These are phyloP conservation scores for Spathaspora jeffriesii DNA, from an alignment of 1,139 yeast genomes.

Conservation along the genomic window DNA sequence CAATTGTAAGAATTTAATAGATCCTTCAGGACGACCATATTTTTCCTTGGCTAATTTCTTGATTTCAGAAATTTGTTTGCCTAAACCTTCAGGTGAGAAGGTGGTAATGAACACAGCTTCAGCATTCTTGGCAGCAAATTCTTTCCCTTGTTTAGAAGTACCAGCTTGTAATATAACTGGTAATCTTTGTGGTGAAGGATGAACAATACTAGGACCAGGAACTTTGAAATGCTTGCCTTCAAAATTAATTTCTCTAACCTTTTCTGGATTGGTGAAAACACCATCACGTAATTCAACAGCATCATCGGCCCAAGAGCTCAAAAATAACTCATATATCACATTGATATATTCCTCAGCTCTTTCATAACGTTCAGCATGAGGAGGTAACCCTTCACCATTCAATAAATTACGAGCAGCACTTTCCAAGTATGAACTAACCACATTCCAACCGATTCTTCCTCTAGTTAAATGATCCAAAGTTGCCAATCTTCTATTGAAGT, in stretches of 20 bases:
- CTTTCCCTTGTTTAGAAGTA: slow-evolving; percentile 41
- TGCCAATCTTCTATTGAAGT: slow-evolving; percentile 40
- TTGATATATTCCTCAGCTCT: slow-evolving; percentile 41
- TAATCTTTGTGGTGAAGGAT: slow-evolving; percentile 45
- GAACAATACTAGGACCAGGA: slow-evolving; percentile 46
- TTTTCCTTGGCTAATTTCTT: slow-evolving; percentile 28
- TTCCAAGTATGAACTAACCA: slow-evolving; percentile 38
- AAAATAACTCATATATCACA: slow-evolving; percentile 36
- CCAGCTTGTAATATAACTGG: slow-evolving; percentile 52
- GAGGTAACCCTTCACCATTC: slow-evolving; percentile 30
- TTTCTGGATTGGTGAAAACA: slow-evolving; percentile 38
- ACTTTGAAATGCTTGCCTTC: slow-evolving; percentile 40
- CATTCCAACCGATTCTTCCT: slow-evolving; percentile 48
- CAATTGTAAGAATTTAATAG: slow-evolving; percentile 35
- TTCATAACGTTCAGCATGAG: slow-evolving; percentile 36
- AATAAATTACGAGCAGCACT: slow-evolving; percentile 38
- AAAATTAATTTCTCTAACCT: slow-evolving; percentile 39
- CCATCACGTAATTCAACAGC: slow-evolving; percentile 36
- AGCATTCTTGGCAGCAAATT: slow-evolving; percentile 47
- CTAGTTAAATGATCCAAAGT: slow-evolving; percentile 42
- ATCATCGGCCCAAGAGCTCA: slow-evolving; percentile 48
- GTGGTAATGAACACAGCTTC: slow-evolving; percentile 41
- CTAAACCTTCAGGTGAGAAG: slow-evolving; percentile 29
- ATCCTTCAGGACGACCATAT: slow-evolving; percentile 32
- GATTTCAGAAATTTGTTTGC: slow-evolving; percentile 26